Conservation (phyloP, 169 alveolate species). For the Blepharisma undulans region DNA sequence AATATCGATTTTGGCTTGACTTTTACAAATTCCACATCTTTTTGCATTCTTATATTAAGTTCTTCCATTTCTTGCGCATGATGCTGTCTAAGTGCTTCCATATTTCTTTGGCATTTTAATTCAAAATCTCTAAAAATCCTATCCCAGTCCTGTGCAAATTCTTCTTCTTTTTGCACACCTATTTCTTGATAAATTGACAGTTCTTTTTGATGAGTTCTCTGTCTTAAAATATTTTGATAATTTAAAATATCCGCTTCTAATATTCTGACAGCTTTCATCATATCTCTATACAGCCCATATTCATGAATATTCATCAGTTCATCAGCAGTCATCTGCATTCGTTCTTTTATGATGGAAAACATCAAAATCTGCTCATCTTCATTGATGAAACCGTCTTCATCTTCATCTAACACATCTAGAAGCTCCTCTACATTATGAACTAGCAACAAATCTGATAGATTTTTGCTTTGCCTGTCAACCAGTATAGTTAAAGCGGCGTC, state of each 20-base stretch:
- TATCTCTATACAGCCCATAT: conserved; percentile 55
- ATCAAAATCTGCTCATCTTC: conserved; percentile 69
- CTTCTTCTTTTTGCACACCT: conserved; percentile 55
- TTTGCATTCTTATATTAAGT: conserved; percentile 42
- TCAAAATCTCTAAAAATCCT: conserved; percentile 41
- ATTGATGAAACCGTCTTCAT: conserved; percentile 62
- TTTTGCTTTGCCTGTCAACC: conserved; percentile 38
- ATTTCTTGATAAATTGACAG: conserved; percentile 49
- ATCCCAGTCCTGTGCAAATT: conserved; percentile 54
- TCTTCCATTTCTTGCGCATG: conserved; percentile 26
- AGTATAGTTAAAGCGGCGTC: conserved; percentile 45
- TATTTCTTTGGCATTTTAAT: background rate
- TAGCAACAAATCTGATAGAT: conserved; percentile 48
- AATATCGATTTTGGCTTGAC: conserved; percentile 57
- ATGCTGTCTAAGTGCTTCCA: conserved; percentile 29
- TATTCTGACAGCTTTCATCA: conserved; percentile 57
- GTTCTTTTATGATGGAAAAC: conserved; percentile 58
- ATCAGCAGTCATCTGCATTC: conserved; percentile 57
- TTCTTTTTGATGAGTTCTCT: conserved; percentile 61
- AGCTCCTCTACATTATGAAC: conserved; percentile 54
- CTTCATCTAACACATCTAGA: conserved; percentile 55
- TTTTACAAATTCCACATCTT: conserved; percentile 42
- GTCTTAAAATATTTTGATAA: conserved; percentile 57
- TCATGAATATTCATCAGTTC: conserved; percentile 56
- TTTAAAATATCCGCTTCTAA: conserved; percentile 52